Evolutionary conservation across 768 basidiomycete genomes (phyloP), one percentile per base, ranked within the genome.

Genomic region (Lactarius evosmus): DNA sequence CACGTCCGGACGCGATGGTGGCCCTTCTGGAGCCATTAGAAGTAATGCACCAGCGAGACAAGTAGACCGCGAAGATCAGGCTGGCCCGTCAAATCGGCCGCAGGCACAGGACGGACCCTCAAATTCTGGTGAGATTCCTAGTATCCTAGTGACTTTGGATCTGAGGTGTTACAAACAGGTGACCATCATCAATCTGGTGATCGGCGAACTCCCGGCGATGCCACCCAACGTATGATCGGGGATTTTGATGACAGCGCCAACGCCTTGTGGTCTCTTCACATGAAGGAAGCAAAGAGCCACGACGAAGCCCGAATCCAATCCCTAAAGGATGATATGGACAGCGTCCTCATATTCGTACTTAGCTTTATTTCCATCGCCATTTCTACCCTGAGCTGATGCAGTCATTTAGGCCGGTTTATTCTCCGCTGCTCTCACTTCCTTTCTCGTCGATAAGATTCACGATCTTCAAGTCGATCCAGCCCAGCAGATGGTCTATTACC

Each of bases 341-440:
- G 55, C 1, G 38, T 40, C 34, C 36, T 56, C 2, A 38, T 56
- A 56, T 56, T 40, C 19, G 55, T 56, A 17, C 38, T 36, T 56
- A 0, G 1, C 3, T 3, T 3, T 25, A 14, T 17, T 29, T 29
- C 7, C 1, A 5, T 19, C 7, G 3, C 2, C 7, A 34, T 44
- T 33, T 7, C 7, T n/a, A 2, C n/a, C 14, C 38, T 19, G 34
- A 38, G 14, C 9, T 41, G 14, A 36, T 9, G 19, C 9, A 3
- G 7, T 25, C 27, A 16, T 4, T 3, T 11, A 65, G 63, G 58
- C 63, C 17, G 63, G 63, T 33, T 34, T 65, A 49, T 65, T 56
- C 29, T 60, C 63, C 3, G 58, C 63, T 2, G 36, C 40, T 9
- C 32, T 65, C 16, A 50, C 58, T 17, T 58, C 58, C 9, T 65